phyloP scores from a whole-genome alignment of 2,329 filamentous ascomycete species.

The Triangularia setosa region DNA sequence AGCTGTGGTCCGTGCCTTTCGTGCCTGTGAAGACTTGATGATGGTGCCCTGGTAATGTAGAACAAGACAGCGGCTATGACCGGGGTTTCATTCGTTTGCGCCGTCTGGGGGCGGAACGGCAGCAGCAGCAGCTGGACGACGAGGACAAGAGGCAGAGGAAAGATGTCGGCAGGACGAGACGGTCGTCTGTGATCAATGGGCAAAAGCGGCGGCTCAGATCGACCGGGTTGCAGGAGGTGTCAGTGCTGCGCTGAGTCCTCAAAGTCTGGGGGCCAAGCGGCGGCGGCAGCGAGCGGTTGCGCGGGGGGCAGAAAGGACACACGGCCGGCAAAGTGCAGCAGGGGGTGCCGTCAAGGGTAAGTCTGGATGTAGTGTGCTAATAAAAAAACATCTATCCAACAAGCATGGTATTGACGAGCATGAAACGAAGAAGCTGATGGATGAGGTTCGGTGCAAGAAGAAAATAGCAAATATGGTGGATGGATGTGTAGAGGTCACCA shows the following conservation, averaged over 20 bases:
- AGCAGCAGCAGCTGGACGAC: slow-evolving; percentile 19
- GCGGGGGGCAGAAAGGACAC: slow-evolving; percentile 3
- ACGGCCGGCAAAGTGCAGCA: slow-evolving; percentile 4
- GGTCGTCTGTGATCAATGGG: slow-evolving; percentile 22
- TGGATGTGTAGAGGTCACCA: not conserved
- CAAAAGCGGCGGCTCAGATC: slow-evolving; percentile 11
- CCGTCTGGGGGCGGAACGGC: slow-evolving; percentile 22
- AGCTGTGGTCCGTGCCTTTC: slow-evolving; percentile 36
- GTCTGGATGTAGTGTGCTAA: not conserved
- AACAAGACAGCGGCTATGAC: slow-evolving; percentile 38
- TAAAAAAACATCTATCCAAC: not conserved
- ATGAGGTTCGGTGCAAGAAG: not conserved
- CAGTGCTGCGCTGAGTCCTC: slow-evolving; percentile 1
- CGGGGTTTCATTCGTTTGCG: slow-evolving; percentile 39
- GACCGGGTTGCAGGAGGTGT: slow-evolving; percentile 12
- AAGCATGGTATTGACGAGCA: slow-evolving; percentile 13
- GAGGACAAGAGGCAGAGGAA: slow-evolving; percentile 6
- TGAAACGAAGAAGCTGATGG: slow-evolving; percentile 4
- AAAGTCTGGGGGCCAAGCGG: slow-evolving; percentile 2
- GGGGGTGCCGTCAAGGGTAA: slow-evolving; percentile 16
- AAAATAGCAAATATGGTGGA: slow-evolving; percentile 6
- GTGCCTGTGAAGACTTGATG: slow-evolving; percentile 28
- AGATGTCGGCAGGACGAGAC: slow-evolving; percentile 22
- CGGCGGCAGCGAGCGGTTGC: slow-evolving; percentile 12
- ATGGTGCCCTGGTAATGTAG: slow-evolving; percentile 22